Base-by-base conservation (phyloP, 116 monocot species). In the Thalassia testudinum region DNA sequence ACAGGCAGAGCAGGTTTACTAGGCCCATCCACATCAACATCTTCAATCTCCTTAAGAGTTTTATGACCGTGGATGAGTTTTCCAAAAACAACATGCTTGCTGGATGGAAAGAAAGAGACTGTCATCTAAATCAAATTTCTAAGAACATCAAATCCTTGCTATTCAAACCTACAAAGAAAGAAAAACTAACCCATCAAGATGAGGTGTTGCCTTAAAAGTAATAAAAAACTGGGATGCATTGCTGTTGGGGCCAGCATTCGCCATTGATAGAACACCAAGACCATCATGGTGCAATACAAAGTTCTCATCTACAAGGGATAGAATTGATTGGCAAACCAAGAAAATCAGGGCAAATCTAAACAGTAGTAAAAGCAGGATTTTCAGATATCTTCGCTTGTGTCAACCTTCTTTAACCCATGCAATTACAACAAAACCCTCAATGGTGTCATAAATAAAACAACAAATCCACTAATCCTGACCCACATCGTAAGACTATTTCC, bases 51-150 rank as follows among this genome's bases (percentile, higher is more conserved):
- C 65, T 69, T 89, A 52, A 97, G 57, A 42, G 74, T 73, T 52
- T 79, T 79, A 52, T 77, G 63, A 15, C 97, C 97, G 5, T 44
- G 13, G 49, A 89, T 60, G 47, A 97, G 85, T 74, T 89, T 97
- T 30, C 97, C 97, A 78, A 97, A 97, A 58, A 97, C 89, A 70
- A 85, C 89, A 75, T 89, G 89, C 55, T 86, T 93, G 68, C 92
- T 93, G 30, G 30, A 5, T 34, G 10, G 10, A 10, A 34, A n/a
- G n/a, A n/a, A n/a, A n/a, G n/a, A 34, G 6, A 34, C 6, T 34
- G 30, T 34, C 30, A 34, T 34, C 10, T 34, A 10, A 10, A n/a
- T n/a, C n/a, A n/a, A n/a, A n/a, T n/a, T n/a, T n/a, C n/a, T n/a
- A n/a, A n/a, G n/a, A n/a, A n/a, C n/a, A n/a, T n/a, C n/a, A n/a